Evolutionary conservation across 2,329 filamentous ascomycete genomes (phyloP).

Genomic region (Aspergillus aculeatus): DNA sequence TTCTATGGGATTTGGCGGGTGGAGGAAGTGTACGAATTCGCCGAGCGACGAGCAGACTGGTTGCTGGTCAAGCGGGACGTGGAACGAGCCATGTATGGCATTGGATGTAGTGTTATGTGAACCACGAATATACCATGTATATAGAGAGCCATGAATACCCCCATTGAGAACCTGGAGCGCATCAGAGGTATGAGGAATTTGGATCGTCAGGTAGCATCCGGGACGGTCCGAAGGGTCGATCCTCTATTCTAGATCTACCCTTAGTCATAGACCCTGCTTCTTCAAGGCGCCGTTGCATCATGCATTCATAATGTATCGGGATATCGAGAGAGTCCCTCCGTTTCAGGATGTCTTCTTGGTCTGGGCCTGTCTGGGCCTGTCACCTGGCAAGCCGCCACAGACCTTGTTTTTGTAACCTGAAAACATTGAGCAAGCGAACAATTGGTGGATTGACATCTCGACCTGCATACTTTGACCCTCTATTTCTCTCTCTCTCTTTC

Average conservation of each 20-base stretch:
- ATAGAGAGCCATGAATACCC: conserved; percentile 13
- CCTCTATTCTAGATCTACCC: neutral
- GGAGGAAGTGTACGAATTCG: conserved; percentile 97
- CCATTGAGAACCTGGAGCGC: neutral
- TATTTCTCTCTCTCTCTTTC: neutral
- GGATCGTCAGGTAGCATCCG: neutral
- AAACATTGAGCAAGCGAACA: neutral
- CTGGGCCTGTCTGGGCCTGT: neutral
- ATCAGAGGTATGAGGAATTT: neutral
- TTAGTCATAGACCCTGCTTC: neutral
- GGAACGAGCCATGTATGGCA: conserved; percentile 94
- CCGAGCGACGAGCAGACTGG: conserved; percentile 91
- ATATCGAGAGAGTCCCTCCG: neutral
- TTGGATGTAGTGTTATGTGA: conserved; percentile 85
- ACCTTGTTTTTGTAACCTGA: neutral
- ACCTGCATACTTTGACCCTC: neutral
- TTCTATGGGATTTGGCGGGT: conserved; percentile 91
- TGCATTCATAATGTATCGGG: neutral
- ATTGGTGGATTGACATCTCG: neutral
- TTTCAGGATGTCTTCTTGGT: neutral
- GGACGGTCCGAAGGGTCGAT: neutral
- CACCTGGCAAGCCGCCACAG: too few relatives aligned
- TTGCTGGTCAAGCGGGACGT: conserved; percentile 84
- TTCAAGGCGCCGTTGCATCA: neutral
- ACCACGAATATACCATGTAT: conserved; percentile 16